Conservation (phyloP, 2,329 filamentous ascomycete genomes). For the Trichoderma sp. region DNA sequence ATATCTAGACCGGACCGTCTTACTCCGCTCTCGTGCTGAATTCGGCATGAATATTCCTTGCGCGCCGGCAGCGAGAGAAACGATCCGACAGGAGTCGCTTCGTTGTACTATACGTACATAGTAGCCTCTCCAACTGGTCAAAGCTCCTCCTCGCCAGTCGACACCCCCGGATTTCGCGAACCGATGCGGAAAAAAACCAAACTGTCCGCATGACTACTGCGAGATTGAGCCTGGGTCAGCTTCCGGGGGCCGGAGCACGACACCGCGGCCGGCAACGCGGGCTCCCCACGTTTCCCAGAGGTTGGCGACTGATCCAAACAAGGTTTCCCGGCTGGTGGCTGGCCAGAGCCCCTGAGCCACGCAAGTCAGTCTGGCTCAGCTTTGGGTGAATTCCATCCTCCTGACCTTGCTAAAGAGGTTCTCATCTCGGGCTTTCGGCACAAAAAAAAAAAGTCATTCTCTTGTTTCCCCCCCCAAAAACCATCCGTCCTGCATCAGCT, state of each 20-base stretch:
- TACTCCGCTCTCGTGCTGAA: background rate
- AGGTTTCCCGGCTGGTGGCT: background rate
- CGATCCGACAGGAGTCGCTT: background rate
- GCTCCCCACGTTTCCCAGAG: slow-evolving; percentile 20
- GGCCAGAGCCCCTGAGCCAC: slow-evolving; percentile 5
- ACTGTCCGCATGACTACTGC: slow-evolving; percentile 17
- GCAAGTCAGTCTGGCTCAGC: background rate
- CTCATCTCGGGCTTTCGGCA: slow-evolving; percentile 4
- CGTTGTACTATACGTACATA: background rate
- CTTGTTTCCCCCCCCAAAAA: background rate
- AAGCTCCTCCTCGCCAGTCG: slow-evolving; percentile 5
- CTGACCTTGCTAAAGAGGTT: slow-evolving; percentile 5
- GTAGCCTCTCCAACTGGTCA: slow-evolving; percentile 4
- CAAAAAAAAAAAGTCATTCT: background rate
- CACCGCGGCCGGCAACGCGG: slow-evolving; percentile 7
- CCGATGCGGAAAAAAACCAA: slow-evolving; percentile 15
- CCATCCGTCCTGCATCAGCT: background rate
- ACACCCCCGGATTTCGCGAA: slow-evolving; percentile 8
- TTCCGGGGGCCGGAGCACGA: slow-evolving; percentile 6
- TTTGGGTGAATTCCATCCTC: background rate
- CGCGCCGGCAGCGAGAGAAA: background rate
- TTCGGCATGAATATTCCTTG: background rate
- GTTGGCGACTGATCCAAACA: background rate
- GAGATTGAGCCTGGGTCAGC: slow-evolving; percentile 6
- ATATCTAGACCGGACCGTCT: background rate